Percentiles rank a stretch among this genome's conserved stretches.
Conservation (phyloP, 805 yeast genomes). For the Brettanomyces bruxellensis region DNA sequence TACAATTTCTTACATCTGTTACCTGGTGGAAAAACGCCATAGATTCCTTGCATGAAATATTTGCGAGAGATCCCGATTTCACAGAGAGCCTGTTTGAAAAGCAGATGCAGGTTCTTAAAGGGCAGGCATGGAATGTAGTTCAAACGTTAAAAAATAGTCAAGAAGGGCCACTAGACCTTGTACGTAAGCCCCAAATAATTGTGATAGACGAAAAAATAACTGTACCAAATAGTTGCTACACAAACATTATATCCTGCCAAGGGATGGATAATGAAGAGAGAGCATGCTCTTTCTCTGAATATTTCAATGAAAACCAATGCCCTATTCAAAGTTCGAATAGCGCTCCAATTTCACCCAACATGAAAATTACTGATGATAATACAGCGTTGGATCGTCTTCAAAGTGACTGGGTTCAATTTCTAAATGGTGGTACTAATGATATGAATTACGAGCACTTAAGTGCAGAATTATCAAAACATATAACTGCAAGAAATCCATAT, state of each 20-base stretch:
- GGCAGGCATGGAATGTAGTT: conserved; percentile 70
- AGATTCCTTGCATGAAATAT: conserved; percentile 35
- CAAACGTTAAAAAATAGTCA: conserved; percentile 48
- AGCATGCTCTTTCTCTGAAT: too few species aligned
- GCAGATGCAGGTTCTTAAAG: conserved; percentile 65
- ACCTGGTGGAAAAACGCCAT: conserved; percentile 66
- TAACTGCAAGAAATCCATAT: too few species aligned
- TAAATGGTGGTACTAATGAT: too few species aligned
- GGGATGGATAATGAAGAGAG: too few species aligned
- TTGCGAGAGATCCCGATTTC: conserved; percentile 51
- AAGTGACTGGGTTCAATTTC: too few species aligned
- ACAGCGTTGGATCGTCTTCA: too few species aligned
- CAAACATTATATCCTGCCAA: too few species aligned
- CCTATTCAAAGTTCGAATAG: conserved; percentile 32
- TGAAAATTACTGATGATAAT: conserved; percentile 6
- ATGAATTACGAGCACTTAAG: too few species aligned
- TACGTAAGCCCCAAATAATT: conserved; percentile 45
- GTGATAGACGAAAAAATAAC: conserved; percentile 49
- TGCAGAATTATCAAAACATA: too few species aligned
- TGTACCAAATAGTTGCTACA: too few species aligned
- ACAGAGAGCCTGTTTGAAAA: conserved; percentile 57
- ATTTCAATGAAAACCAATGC: conserved; percentile 19
- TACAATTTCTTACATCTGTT: conserved; percentile 49
- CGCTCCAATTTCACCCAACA: conserved; percentile 28
- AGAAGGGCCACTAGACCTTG: conserved; percentile 62